Evolutionary conservation across 1,139 yeast genomes (phyloP).

Genomic region (Yamadazyma kanchanaburiensis): DNA sequence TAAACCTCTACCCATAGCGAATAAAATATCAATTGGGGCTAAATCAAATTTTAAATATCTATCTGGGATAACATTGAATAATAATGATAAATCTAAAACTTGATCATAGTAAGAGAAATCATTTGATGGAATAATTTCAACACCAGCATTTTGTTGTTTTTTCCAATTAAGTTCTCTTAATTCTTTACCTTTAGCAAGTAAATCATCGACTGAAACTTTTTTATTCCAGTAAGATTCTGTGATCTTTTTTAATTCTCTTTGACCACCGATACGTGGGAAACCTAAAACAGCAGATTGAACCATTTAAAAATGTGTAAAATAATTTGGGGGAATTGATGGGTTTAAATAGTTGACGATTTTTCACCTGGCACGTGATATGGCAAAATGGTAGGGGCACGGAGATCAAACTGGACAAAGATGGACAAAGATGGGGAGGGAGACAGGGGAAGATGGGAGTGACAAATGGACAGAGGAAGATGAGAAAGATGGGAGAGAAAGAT

Average conservation of each 20-base stretch:
- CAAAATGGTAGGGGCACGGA: too few species aligned
- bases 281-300: slow-evolving; percentile 96
- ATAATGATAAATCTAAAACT: slow-evolving; percentile 85
- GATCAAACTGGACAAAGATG: too few species aligned
- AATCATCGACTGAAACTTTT: slow-evolving; percentile 82
- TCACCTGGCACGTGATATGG: slow-evolving; percentile 2
- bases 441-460: too few species aligned
- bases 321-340: slow-evolving; percentile 2
- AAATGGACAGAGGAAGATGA: too few species aligned
- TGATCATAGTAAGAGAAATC: slow-evolving; percentile 99
- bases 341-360: slow-evolving; percentile 4
- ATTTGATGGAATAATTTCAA: slow-evolving; percentile 93
- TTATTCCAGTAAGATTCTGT: slow-evolving; percentile 99
- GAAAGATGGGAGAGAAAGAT: too few species aligned
- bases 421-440: too few species aligned
- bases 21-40: slow-evolving; percentile 85
- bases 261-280: slow-evolving; percentile 99
- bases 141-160: slow-evolving; percentile 96
- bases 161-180: slow-evolving; percentile 97
- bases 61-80: slow-evolving; percentile 95
- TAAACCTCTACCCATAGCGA: slow-evolving; percentile 99
- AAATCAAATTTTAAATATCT: slow-evolving; percentile 92
- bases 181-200: slow-evolving; percentile 89
- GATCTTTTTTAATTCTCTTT: slow-evolving; percentile 98
- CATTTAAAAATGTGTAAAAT: slow-evolving; percentile 39